phyloP scores from a whole-genome alignment of 2,329 filamentous ascomycete genomes.

The Rugonectria rugulosa region DNA sequence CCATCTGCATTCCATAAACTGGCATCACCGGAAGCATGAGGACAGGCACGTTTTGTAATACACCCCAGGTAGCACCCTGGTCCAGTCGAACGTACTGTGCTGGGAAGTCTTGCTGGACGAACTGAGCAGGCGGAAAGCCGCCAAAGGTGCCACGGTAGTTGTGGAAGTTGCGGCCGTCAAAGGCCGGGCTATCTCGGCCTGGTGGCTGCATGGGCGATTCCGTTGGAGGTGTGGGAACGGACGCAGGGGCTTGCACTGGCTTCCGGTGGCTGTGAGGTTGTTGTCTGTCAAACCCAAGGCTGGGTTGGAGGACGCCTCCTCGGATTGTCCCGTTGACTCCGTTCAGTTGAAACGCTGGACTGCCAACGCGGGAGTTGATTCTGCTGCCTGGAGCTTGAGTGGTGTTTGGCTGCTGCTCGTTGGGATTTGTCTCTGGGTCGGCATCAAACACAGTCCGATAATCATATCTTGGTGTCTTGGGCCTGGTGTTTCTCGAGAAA shows the following conservation, averaged over 20 bases:
- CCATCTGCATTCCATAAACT: neutral
- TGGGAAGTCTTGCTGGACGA: neutral
- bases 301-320: neutral
- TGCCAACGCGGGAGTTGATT: neutral
- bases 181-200: neutral
- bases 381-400: neutral
- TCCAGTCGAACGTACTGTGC: conserved; percentile 2
- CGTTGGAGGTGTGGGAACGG: neutral
- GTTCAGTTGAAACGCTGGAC: neutral
- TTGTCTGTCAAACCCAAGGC: neutral
- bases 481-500: neutral
- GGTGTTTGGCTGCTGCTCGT: neutral
- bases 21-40: neutral
- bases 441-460: neutral
- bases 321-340: neutral
- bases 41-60: neutral
- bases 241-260: neutral
- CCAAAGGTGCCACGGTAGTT: neutral
- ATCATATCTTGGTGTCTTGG: neutral
- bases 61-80: neutral
- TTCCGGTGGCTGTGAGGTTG: neutral
- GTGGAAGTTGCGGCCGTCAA: neutral
- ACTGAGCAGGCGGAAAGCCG: conserved; percentile 2
- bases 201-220: neutral
- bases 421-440: neutral